Conservation (phyloP, 2,329 filamentous ascomycete genomes). For the Fusarium gaditjirri region DNA sequence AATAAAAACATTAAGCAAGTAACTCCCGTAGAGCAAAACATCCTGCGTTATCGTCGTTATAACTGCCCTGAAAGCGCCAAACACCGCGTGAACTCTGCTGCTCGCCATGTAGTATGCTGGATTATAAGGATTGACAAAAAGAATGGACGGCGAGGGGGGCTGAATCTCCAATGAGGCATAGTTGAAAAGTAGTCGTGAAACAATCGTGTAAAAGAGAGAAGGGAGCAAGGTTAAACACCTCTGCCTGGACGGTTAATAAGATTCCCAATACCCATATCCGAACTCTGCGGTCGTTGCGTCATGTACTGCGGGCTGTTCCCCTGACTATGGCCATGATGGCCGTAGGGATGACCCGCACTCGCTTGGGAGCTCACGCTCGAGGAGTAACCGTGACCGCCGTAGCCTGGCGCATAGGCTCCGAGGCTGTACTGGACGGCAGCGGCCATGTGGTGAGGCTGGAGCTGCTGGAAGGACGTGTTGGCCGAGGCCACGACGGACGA, state of each 20-base stretch:
- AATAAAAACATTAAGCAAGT: slow-evolving; percentile 27
- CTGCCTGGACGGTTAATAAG: slow-evolving; percentile 64
- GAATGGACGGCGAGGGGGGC: slow-evolving; percentile 36
- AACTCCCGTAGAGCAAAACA: slow-evolving; percentile 15
- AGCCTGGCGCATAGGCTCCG: slow-evolving; percentile 36
- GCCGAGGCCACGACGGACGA: slow-evolving; percentile 55
- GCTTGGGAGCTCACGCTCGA: slow-evolving; percentile 64
- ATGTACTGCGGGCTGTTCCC: slow-evolving; percentile 59
- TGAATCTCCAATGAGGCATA: background rate
- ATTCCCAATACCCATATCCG: slow-evolving; percentile 70
- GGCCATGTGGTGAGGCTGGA: slow-evolving; percentile 41
- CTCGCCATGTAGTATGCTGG: slow-evolving; percentile 37
- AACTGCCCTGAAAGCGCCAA: slow-evolving; percentile 33
- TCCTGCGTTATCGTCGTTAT: slow-evolving; percentile 39
- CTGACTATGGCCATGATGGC: slow-evolving; percentile 47
- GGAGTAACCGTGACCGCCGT: slow-evolving; percentile 59
- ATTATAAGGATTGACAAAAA: slow-evolving; percentile 28
- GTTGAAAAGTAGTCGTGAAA: background rate
- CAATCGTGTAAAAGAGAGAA: background rate
- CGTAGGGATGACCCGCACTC: slow-evolving; percentile 51
- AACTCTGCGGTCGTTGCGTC: slow-evolving; percentile 61
- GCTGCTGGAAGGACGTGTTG: slow-evolving; percentile 47
- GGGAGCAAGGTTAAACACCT: slow-evolving; percentile 22
- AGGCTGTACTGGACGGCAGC: slow-evolving; percentile 41
- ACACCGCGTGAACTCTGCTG: slow-evolving; percentile 29